Percentiles rank a stretch among this genome's conserved stretches.
These are phyloP conservation scores for Trypanosoma grayi DNA, from an alignment of 208 protist species.

Conservation along the genomic window DNA sequence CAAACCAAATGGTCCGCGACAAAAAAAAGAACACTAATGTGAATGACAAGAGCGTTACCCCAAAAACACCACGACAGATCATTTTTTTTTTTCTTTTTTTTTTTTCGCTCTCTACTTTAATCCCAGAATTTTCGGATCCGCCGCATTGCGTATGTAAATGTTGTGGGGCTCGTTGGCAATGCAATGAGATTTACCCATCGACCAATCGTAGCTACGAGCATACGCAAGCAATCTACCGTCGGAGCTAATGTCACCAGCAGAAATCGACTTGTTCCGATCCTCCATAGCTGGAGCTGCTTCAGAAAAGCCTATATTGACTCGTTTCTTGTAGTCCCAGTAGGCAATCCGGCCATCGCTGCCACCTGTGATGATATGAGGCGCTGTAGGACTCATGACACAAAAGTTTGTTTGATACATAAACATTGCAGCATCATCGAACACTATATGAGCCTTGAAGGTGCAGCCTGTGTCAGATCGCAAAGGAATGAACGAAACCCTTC, in stretches of 20 bases:
- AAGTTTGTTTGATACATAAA: conserved; percentile 78
- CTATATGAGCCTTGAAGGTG: conserved; percentile 73
- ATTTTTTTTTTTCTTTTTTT: conserved; percentile 11
- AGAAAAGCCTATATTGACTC: conserved; percentile 31
- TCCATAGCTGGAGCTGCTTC: conserved; percentile 31
- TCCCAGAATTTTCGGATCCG: no score
- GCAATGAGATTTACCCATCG: conserved; percentile 63
- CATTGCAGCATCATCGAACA: conserved; percentile 30
- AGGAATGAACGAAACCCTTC: conserved; percentile 58
- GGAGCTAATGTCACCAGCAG: conserved; percentile 64
- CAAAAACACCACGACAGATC: conserved; percentile 5
- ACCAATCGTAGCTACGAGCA: conserved; percentile 86
- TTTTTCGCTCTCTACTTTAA: background rate
- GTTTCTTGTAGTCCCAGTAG: conserved; percentile 39
- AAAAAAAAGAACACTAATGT: conserved; percentile 4
- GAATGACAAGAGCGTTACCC: conserved; percentile 3
- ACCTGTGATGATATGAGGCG: conserved; percentile 43
- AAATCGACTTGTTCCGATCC: conserved; percentile 57
- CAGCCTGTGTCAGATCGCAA: conserved; percentile 37
- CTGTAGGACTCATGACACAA: conserved; percentile 53
- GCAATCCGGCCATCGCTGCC: conserved; percentile 68
- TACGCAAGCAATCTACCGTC: conserved; percentile 65
- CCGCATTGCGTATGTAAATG: conserved; percentile 25
- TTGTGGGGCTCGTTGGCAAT: conserved; percentile 24
- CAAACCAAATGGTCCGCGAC: background rate